Conservation (phyloP, 352 stramenopile species). For the Aphanomyces invadans region DNA sequence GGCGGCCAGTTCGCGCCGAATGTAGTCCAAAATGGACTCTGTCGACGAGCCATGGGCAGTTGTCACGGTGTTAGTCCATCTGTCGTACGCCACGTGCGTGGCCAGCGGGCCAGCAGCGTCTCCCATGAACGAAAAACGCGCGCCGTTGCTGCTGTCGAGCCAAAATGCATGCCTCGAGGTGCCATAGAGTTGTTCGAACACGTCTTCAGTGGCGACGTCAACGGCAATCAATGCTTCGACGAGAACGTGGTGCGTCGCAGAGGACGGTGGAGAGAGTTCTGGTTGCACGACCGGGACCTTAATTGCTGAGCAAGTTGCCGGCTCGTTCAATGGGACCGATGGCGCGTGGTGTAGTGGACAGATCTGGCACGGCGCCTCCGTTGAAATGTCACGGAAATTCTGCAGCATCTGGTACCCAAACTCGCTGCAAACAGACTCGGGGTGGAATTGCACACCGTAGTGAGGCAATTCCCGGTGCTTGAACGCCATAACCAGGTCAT, state of each 20-base stretch:
- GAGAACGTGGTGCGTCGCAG: neutral
- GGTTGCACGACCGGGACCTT: neutral
- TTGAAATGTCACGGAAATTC: constrained; percentile 81
- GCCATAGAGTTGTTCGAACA: constrained; percentile 52
- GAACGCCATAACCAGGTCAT: constrained; percentile 84
- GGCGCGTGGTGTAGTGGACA: constrained; percentile 41
- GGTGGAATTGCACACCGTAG: constrained; percentile 97
- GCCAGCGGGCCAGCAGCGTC: constrained; percentile 49
- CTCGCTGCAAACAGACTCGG: constrained; percentile 89
- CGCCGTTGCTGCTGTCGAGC: constrained; percentile 74
- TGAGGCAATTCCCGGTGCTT: constrained; percentile 75
- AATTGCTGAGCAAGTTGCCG: neutral
- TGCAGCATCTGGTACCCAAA: constrained; percentile 81
- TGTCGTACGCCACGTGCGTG: constrained; percentile 56
- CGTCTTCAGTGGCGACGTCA: constrained; percentile 12
- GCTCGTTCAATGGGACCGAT: constrained; percentile 26
- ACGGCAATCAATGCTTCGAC: neutral
- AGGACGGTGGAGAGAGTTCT: neutral
- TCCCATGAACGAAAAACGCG: constrained; percentile 70
- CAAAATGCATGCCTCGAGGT: constrained; percentile 51
- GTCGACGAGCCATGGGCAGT: neutral
- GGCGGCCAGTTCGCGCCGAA: constrained; percentile 10
- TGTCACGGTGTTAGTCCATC: constrained; percentile 36
- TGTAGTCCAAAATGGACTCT: constrained; percentile 2
- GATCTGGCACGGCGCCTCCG: constrained; percentile 31